A percentile compares a stretch with the other conserved stretches of the same genome.
phyloP scores from a whole-genome alignment of 108 stramenopile species.

The Fistulifera pelliculosa region DNA sequence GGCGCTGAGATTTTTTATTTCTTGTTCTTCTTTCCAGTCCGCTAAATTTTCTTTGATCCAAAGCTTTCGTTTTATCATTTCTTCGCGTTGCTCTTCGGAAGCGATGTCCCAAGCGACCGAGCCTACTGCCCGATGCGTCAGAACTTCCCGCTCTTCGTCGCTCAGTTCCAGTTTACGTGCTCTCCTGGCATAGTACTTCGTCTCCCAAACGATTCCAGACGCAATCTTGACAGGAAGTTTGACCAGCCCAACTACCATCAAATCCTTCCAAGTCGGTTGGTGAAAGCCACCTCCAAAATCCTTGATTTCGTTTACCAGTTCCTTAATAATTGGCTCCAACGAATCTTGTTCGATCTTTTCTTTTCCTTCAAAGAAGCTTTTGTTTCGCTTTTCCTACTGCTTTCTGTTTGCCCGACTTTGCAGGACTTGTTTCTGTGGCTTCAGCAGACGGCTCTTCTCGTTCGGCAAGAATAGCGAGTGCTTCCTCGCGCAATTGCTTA shows the following conservation, averaged over 20 bases:
- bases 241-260: conserved; percentile 54
- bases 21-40: conserved; percentile 73
- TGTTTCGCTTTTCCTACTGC: conserved; percentile 27
- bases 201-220: conserved; percentile 41
- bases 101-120: conserved; percentile 60
- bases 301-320: conserved; percentile 59
- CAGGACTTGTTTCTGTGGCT: conserved; percentile 6
- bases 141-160: conserved; percentile 59
- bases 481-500: conserved; percentile 59
- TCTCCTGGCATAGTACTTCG: conserved; percentile 45
- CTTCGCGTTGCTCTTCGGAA: conserved; percentile 54
- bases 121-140: conserved; percentile 77
- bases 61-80: conserved; percentile 59
- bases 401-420: conserved; percentile 3
- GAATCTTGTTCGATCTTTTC: conserved; percentile 50
- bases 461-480: conserved; percentile 46
- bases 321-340: conserved; percentile 56
- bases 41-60: conserved; percentile 64
- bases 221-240: conserved; percentile 48
- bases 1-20: conserved; percentile 48
- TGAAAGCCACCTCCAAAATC: conserved; percentile 87
- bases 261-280: conserved; percentile 72
- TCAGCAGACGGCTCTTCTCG: conserved; percentile 10
- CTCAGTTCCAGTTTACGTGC: conserved; percentile 43
- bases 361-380: conserved; percentile 58